phyloP scores from a whole-genome alignment of 345 rosid species.

The Dipteronia dyeriana region DNA sequence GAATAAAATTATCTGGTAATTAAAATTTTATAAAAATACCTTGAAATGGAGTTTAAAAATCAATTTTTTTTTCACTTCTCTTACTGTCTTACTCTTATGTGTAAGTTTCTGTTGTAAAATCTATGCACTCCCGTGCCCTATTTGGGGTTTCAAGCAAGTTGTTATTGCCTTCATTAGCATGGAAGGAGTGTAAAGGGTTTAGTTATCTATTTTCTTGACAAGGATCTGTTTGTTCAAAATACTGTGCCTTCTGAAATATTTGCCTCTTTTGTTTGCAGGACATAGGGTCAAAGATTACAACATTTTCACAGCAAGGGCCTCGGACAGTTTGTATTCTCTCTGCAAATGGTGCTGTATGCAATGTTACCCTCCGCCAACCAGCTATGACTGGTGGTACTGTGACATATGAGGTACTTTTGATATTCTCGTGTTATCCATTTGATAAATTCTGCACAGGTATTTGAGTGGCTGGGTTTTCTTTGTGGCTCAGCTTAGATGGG shows the following conservation, averaged over 20 bases:
- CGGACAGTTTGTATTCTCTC: slow-evolving; percentile 82
- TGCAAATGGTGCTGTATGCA: slow-evolving; percentile 79
- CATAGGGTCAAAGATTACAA: slow-evolving; percentile 63
- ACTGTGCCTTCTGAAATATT: neutral
- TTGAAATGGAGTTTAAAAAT: neutral
- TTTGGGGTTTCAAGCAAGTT: neutral
- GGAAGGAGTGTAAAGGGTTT: neutral
- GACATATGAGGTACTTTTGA: slow-evolving; percentile 69
- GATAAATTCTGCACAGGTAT: slow-evolving; percentile 3
- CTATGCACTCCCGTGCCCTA: too few species aligned
- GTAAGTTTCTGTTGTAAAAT: neutral
- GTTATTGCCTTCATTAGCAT: neutral
- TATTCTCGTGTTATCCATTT: slow-evolving; percentile 7
- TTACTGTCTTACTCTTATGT: neutral
- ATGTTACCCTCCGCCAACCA: slow-evolving; percentile 68
- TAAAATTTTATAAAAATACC: neutral
- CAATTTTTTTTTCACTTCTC: neutral
- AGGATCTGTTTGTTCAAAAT: neutral
- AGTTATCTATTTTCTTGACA: neutral
- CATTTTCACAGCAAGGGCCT: slow-evolving; percentile 83
- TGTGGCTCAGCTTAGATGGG: slow-evolving; percentile 10
- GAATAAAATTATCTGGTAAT: neutral
- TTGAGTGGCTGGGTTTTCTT: slow-evolving; percentile 7
- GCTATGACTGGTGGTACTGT: slow-evolving; percentile 51
- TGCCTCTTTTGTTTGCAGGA: slow-evolving; percentile 52